Evolutionary conservation across 176 grass and related monocot genomes (phyloP).

Genomic region (Tillandsia fasciculata): DNA sequence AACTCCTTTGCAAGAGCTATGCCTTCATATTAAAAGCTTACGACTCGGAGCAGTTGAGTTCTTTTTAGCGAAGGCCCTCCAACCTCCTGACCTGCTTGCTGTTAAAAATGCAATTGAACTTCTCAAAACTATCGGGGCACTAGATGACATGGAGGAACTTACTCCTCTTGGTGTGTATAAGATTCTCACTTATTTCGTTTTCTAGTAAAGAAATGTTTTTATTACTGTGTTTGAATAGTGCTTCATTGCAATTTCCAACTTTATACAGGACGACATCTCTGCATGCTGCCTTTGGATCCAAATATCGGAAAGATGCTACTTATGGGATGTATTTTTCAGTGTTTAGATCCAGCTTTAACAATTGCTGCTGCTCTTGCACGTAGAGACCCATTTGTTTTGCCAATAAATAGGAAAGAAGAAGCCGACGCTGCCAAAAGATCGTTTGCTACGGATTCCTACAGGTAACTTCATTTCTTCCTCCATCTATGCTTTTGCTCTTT

Average conservation of each 20-base stretch:
- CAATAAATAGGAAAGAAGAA: conserved; percentile 93
- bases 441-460: conserved; percentile 85
- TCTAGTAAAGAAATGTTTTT: conserved; percentile 1
- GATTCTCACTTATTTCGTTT: background rate
- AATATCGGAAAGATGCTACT: conserved; percentile 97
- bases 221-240: background rate
- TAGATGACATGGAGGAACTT: conserved; percentile 81
- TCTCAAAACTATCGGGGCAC: conserved; percentile 82
- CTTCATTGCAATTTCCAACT: conserved; percentile 6
- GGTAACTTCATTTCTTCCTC: conserved; percentile 29
- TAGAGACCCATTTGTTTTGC: conserved; percentile 84
- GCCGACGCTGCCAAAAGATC: conserved; percentile 89
- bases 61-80: conserved; percentile 87
- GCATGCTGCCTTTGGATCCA: conserved; percentile 76
- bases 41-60: conserved; percentile 61
- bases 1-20: conserved; percentile 93
- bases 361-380: conserved; percentile 85
- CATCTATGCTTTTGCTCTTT: conserved; percentile 15
- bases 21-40: conserved; percentile 90
- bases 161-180: conserved; percentile 65
- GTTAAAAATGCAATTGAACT: conserved; percentile 88
- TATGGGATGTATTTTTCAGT: conserved; percentile 89
- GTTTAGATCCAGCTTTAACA: conserved; percentile 75
- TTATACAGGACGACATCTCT: conserved; percentile 67
- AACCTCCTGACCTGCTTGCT: conserved; percentile 77